Evolutionary conservation across 2,329 filamentous ascomycete species (phyloP), one percentile per base, ranked within the genome.

Genomic region (Pseudocercospora pini-densiflorae): DNA sequence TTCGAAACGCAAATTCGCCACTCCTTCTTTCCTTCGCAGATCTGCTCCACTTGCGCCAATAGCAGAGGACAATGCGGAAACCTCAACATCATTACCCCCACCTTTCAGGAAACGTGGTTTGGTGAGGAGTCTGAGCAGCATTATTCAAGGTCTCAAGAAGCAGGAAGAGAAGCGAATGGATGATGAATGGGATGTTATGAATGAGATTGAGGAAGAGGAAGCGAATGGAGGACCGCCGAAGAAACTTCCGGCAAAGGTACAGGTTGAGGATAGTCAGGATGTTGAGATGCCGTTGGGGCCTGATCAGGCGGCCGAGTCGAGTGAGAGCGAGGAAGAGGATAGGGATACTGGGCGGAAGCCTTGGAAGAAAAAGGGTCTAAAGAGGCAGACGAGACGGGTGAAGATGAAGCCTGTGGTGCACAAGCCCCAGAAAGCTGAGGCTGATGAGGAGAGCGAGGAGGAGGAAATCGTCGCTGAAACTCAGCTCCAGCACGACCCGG

Each of bases 301-400:
- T 45, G 83, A 84, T 70, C 76, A 78, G 27, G 71, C 66, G 3
- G 76, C 72, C 23, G 68, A 75, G 10, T 77, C 77, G 29, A 91
- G 90, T 58, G 89, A 91, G 64, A 87, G 90, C 64, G 84, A 86
- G 0, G 75, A 76, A 3, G 76, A 78, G n/a, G 61, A 58, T 27
- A 36, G 16, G 27, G 72, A 70, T 14, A 64, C 85, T 12, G 87
- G 82, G 2, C 77, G 88, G 43, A 87, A 84, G 62, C 79, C 87
- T 1, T 94, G 86, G 82, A 94, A 94, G 84, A 95, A 95, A 85
- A 92, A 92, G 81, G 92, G 91, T 0, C 86, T 92, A 76, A 95
- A 95, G 82, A 85, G 92, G 67, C 92, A 91, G 63, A 94, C 92
- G 2, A 84, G 89, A 68, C 82, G 85, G 57, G 84, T 87, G 63